Evolutionary conservation across 257 asterid genomes (phyloP), one percentile per base, ranked within the genome.

Genomic region (Phtheirospermum japonicum): DNA sequence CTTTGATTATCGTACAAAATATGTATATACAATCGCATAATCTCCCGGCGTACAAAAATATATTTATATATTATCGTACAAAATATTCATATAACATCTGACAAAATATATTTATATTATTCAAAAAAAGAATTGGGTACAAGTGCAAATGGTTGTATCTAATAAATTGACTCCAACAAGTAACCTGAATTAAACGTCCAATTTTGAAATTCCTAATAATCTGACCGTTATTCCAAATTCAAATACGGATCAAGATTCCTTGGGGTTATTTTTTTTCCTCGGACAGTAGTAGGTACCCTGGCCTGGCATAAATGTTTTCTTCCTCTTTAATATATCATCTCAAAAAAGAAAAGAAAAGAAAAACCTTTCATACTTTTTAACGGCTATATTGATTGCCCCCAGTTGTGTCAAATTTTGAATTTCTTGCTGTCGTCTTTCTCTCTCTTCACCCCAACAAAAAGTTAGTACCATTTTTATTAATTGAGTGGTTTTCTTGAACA

Each of bases 341-440:
- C 53, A 43, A 65, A 4, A 11, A 50, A 13, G 8, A 28, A 20
- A 37, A n/a, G n/a, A n/a, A n/a, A 16, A 31, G 33, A 45, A 20
- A 61, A 36, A 55, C 42, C 57, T 66, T 39, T 50, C n/a, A 23
- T 46, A 16, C 26, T 10, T 75, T 23, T 23, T 23, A 85, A 85
- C 94, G 90, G 90, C 86, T 77, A 78, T 67, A 73, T 83, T 79
- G 65, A 70, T 50, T 79, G 75, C 57, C 76, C 69, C 69, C 66
- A 57, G 70, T 68, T 59, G 71, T 58, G 78, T 70, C 67, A 76
- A 84, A 75, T 52, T 84, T 88, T 85, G 91, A 88, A 87, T 67
- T n/a, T 78, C 34, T 55, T 14, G 28, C 59, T 50, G 51, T 63
- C 80, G 26, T 76, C 82, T 64, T 56, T 7, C 23, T 16, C 64